These are phyloP conservation scores for Pestalotiopsis sp. DNA, from an alignment of 2,329 filamentous ascomycete species.

Conservation along the genomic window DNA sequence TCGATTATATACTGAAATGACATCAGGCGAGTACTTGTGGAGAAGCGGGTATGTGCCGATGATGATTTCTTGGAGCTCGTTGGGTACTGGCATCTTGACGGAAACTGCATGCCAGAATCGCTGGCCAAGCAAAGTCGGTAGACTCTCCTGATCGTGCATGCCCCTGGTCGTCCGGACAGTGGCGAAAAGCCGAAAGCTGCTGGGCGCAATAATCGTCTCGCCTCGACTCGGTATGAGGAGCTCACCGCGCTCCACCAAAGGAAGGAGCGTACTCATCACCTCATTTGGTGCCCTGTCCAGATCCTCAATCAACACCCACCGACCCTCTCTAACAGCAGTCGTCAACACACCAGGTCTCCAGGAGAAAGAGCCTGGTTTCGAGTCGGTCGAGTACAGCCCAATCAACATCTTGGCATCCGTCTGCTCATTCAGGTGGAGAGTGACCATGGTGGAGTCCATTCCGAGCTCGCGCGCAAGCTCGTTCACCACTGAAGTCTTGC, in stretches of 20 bases:
- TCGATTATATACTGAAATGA: constrained; percentile 61
- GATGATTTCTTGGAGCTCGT: constrained; percentile 78
- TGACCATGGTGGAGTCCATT: constrained; percentile 82
- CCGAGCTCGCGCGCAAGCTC: constrained; percentile 81
- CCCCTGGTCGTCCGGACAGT: constrained; percentile 81
- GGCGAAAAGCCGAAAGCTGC: constrained; percentile 88
- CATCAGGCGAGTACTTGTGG: constrained; percentile 59
- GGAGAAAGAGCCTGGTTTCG: constrained; percentile 83
- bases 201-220: constrained; percentile 80
- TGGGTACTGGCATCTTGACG: constrained; percentile 64
- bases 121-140: constrained; percentile 77
- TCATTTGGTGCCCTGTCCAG: constrained; percentile 93
- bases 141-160: constrained; percentile 65
- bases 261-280: constrained; percentile 89
- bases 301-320: constrained; percentile 98
- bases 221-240: constrained; percentile 87
- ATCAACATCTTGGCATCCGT: constrained; percentile 97
- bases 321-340: constrained; percentile 88
- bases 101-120: constrained; percentile 84
- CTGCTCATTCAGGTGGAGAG: constrained; percentile 95
- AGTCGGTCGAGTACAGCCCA: constrained; percentile 89
- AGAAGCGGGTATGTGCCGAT: constrained; percentile 71
- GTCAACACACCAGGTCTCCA: constrained; percentile 95
- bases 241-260: constrained; percentile 90
- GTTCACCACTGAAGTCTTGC: constrained; percentile 86